A percentile compares a stretch with the other conserved stretches of the same genome.
phyloP scores from a whole-genome alignment of 2,329 filamentous ascomycete species.

The Colletotrichum lini region DNA sequence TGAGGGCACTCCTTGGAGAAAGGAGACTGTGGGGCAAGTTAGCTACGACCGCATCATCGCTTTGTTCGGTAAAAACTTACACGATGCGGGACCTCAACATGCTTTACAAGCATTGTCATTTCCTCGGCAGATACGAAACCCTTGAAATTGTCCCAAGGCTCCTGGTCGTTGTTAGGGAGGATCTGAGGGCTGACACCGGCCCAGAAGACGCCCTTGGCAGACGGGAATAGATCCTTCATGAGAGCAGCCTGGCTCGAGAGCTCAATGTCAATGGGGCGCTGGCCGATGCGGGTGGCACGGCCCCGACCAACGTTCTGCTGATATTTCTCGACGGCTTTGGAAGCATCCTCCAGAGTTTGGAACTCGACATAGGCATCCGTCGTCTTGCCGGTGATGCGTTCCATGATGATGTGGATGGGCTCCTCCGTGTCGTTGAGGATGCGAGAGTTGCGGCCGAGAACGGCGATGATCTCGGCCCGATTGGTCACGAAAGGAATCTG shows the following conservation, averaged over 20 bases:
- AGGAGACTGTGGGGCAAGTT: constrained; percentile 62
- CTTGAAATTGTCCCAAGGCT: constrained; percentile 69
- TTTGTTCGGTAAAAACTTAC: constrained; percentile 58
- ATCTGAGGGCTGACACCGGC: constrained; percentile 60
- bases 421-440: constrained; percentile 69
- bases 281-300: constrained; percentile 66
- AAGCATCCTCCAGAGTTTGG: constrained; percentile 65
- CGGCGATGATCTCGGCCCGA: constrained; percentile 69
- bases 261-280: constrained; percentile 70
- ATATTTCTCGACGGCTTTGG: constrained; percentile 66
- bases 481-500: constrained; percentile 71
- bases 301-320: constrained; percentile 55
- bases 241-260: constrained; percentile 69
- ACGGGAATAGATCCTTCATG: constrained; percentile 75
- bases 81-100: constrained; percentile 73
- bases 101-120: constrained; percentile 74
- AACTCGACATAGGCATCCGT: constrained; percentile 75
- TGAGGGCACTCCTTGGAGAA: constrained; percentile 74
- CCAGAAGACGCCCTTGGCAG: constrained; percentile 71
- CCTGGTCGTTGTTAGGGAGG: constrained; percentile 49
- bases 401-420: constrained; percentile 75
- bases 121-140: constrained; percentile 75
- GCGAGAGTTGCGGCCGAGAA: constrained; percentile 70
- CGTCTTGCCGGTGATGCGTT: constrained; percentile 73
- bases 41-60: not conserved